These are phyloP conservation scores for Fusarium kyushuense DNA, from an alignment of 2,329 filamentous ascomycete species.

Conservation along the genomic window DNA sequence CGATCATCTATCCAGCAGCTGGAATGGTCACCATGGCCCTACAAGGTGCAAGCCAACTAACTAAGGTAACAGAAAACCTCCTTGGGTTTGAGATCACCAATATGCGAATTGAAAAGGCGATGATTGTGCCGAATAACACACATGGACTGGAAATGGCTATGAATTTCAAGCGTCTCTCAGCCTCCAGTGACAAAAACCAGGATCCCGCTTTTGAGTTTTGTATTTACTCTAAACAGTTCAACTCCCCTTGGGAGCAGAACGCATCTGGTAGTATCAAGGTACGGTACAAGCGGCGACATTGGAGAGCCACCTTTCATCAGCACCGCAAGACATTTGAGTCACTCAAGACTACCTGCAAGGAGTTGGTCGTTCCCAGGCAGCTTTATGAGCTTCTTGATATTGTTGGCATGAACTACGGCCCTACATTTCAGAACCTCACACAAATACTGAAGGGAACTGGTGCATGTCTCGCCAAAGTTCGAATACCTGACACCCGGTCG, in stretches of 20 bases:
- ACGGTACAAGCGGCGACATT: conserved; percentile 43
- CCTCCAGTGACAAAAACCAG: neutral
- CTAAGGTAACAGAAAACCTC: conserved; percentile 40
- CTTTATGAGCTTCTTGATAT: conserved; percentile 64
- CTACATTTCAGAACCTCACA: conserved; percentile 62
- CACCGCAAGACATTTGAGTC: conserved; percentile 42
- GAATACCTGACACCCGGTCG: conserved; percentile 62
- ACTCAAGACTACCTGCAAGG: conserved; percentile 49
- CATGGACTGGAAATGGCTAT: conserved; percentile 65
- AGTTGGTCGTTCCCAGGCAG: conserved; percentile 57
- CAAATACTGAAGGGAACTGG: conserved; percentile 50
- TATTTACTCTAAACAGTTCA: conserved; percentile 60
- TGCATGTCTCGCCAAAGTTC: conserved; percentile 55
- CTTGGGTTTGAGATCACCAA: conserved; percentile 59
- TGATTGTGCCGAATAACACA: conserved; percentile 61
- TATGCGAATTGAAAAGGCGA: conserved; percentile 62
- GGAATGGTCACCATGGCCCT: conserved; percentile 64
- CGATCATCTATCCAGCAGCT: conserved; percentile 63
- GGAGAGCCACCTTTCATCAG: conserved; percentile 34
- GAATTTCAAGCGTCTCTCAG: conserved; percentile 54
- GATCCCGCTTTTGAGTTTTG: conserved; percentile 53
- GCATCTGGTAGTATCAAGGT: conserved; percentile 53
- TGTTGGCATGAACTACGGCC: conserved; percentile 65
- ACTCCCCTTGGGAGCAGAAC: conserved; percentile 58
- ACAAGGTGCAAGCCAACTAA: conserved; percentile 60